Percentiles rank a stretch among this genome's conserved stretches.
phyloP scores from a whole-genome alignment of 768 basidiomycete genomes.

The Auricularia auricula-judae region DNA sequence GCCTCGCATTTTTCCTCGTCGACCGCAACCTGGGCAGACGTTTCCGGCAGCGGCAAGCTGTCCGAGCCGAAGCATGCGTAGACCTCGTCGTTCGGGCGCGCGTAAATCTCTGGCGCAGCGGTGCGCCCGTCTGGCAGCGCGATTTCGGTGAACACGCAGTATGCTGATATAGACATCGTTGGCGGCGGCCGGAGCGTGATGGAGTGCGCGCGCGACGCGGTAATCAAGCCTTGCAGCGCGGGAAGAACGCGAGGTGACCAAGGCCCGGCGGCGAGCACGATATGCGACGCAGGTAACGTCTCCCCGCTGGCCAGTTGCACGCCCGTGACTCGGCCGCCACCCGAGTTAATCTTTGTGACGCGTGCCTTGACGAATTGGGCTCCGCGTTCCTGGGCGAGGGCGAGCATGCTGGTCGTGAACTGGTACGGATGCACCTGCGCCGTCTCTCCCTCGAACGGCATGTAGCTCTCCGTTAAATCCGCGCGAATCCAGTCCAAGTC shows the following conservation, averaged over 20 bases:
- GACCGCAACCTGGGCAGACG: slow-evolving; percentile 61
- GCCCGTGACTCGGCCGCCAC: slow-evolving; percentile 30
- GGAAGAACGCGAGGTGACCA: slow-evolving; percentile 64
- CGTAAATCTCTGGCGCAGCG: slow-evolving; percentile 59
- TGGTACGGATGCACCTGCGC: slow-evolving; percentile 71
- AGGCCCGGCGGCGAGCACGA: slow-evolving; percentile 75
- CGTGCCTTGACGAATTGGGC: slow-evolving; percentile 34
- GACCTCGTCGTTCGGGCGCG: slow-evolving; percentile 56
- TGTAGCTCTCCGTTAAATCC: slow-evolving; percentile 50
- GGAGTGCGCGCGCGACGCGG: slow-evolving; percentile 62
- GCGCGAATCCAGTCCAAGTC: slow-evolving; percentile 26
- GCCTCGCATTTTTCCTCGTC: slow-evolving; percentile 44
- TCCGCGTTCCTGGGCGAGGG: slow-evolving; percentile 46
- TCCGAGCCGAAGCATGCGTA: slow-evolving; percentile 78
- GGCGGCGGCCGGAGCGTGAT: slow-evolving; percentile 45
- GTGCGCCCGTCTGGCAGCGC: slow-evolving; percentile 7
- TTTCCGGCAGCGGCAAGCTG: slow-evolving; percentile 51
- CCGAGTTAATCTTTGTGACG: not conserved
- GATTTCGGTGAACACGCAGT: slow-evolving; percentile 79
- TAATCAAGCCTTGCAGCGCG: slow-evolving; percentile 35
- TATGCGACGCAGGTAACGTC: slow-evolving; percentile 48
- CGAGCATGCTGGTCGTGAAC: slow-evolving; percentile 64
- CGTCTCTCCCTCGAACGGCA: slow-evolving; percentile 53
- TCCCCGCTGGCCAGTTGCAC: slow-evolving; percentile 28
- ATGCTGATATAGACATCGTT: slow-evolving; percentile 41